A percentile compares a stretch with the other conserved stretches of the same genome.
Evolutionary conservation across 1,284 basidiomycete species (phyloP).

Genomic region (Boletus smithii): DNA sequence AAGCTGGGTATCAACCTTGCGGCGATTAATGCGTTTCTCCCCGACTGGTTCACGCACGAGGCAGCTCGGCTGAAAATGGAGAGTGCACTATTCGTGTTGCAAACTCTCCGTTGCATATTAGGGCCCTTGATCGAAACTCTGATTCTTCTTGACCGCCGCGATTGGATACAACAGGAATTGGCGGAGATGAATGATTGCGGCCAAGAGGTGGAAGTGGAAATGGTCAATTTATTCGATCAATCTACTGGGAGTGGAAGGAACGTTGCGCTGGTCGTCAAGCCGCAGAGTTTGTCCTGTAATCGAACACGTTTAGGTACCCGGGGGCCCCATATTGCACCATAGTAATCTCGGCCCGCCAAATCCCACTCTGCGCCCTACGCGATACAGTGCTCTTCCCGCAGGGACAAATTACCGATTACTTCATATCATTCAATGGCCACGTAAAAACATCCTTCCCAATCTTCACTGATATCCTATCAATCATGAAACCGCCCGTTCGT

Average conservation of each 20-base stretch:
- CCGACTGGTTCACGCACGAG: constrained; percentile 28
- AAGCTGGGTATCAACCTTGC: constrained; percentile 36
- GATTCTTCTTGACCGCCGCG: constrained; percentile 47
- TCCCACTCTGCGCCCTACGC: constrained; percentile 6
- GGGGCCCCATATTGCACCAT: constrained; percentile 3
- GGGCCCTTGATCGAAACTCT: constrained; percentile 50
- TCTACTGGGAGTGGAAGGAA: constrained; percentile 62
- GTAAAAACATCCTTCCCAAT: constrained; percentile 61
- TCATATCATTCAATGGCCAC: constrained; percentile 41
- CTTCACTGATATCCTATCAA: constrained; percentile 51
- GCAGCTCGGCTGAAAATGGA: constrained; percentile 29
- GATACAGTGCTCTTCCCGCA: constrained; percentile 11
- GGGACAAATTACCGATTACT: constrained; percentile 17
- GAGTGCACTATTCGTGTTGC: constrained; percentile 41
- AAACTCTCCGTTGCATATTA: constrained; percentile 49
- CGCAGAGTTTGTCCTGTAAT: constrained; percentile 8
- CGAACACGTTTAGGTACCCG: constrained; percentile 6
- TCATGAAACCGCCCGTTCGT: constrained; percentile 49
- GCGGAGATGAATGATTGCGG: constrained; percentile 26
- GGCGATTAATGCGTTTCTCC: constrained; percentile 26
- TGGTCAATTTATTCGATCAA: constrained; percentile 68
- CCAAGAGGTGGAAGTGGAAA: constrained; percentile 36
- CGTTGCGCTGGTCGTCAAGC: constrained; percentile 51
- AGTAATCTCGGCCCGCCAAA: not conserved
- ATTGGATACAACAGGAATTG: constrained; percentile 44